Percentiles rank a stretch among this genome's conserved stretches.
These are phyloP conservation scores for Stephania cephalantha DNA, from an alignment of 164 flowering plant genomes.

Conservation along the genomic window DNA sequence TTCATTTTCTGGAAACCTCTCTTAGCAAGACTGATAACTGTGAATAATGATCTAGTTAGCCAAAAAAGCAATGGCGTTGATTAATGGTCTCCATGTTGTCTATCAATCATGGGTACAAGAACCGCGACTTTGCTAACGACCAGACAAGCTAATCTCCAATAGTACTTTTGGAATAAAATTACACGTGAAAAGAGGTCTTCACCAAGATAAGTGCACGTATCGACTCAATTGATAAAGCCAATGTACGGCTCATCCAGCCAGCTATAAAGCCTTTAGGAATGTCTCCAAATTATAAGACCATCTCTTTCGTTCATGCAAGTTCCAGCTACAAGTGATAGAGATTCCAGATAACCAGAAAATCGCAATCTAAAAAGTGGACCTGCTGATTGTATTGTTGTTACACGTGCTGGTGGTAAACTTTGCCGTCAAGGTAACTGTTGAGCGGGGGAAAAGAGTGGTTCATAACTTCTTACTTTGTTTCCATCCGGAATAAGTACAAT, in stretches of 20 bases:
- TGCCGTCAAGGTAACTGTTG: too few relatives aligned
- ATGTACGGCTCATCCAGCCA: constrained; percentile 10
- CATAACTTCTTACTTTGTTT: too few relatives aligned
- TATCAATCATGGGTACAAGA: neutral
- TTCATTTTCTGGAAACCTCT: too few relatives aligned
- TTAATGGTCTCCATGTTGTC: neutral
- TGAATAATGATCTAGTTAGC: neutral
- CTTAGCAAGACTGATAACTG: neutral
- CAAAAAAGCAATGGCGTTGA: neutral
- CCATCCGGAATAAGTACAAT: too few relatives aligned
- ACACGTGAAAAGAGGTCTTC: constrained; percentile 5
- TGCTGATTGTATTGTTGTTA: neutral
- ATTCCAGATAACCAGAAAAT: neutral
- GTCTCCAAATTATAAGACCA: constrained; percentile 1
- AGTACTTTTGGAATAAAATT: neutral
- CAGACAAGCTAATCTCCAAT: constrained; percentile 3
- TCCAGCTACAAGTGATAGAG: neutral
- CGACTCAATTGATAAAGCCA: constrained; percentile 6
- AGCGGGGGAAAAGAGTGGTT: too few relatives aligned
- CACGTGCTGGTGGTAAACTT: too few relatives aligned
- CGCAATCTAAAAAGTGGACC: neutral
- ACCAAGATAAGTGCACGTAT: constrained; percentile 7
- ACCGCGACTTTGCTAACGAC: neutral
- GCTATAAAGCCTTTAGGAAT: constrained; percentile 8
- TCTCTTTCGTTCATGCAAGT: neutral